Evolutionary conservation across 2,329 filamentous ascomycete species (phyloP).

Genomic region (Pseudocercospora pini-densiflorae): DNA sequence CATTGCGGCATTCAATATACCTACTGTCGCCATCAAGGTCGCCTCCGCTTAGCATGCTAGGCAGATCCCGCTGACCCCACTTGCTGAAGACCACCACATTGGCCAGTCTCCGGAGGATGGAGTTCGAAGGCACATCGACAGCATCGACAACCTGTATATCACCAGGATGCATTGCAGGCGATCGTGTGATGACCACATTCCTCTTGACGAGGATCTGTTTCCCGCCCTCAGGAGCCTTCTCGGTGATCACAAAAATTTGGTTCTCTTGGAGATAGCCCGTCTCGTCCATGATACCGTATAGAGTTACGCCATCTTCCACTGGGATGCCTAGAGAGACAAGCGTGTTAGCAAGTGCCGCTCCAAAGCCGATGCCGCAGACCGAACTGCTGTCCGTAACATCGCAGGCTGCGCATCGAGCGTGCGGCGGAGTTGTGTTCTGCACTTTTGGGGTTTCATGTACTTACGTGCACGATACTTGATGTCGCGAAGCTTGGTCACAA

Average conservation of each 20-base stretch:
- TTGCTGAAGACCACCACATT: constrained; percentile 84
- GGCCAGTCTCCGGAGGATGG: constrained; percentile 63
- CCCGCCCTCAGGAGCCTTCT: constrained; percentile 42
- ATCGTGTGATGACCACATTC: constrained; percentile 71
- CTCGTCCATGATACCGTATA: constrained; percentile 86
- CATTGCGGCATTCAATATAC: no score
- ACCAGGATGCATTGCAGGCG: constrained; percentile 79
- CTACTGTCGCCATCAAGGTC: constrained; percentile 76
- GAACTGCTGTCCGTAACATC: background rate
- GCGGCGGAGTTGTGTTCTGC: background rate
- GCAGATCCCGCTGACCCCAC: constrained; percentile 71
- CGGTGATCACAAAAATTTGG: constrained; percentile 69
- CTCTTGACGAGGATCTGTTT: constrained; percentile 43
- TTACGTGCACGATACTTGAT: constrained; percentile 71
- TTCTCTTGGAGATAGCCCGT: constrained; percentile 68
- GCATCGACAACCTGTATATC: constrained; percentile 73
- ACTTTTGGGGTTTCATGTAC: no score
- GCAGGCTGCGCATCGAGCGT: no score
- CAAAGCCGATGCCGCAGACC: background rate
- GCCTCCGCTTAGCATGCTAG: constrained; percentile 77
- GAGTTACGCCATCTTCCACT: constrained; percentile 70
- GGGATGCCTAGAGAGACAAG: constrained; percentile 55
- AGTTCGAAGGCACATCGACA: constrained; percentile 60
- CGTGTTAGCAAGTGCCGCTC: no score
- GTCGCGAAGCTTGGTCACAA: constrained; percentile 72